Percentiles rank a stretch among this genome's conserved stretches.
Evolutionary conservation across 306 rosid genomes (phyloP).

Genomic region (Gastrolobium villosum): DNA sequence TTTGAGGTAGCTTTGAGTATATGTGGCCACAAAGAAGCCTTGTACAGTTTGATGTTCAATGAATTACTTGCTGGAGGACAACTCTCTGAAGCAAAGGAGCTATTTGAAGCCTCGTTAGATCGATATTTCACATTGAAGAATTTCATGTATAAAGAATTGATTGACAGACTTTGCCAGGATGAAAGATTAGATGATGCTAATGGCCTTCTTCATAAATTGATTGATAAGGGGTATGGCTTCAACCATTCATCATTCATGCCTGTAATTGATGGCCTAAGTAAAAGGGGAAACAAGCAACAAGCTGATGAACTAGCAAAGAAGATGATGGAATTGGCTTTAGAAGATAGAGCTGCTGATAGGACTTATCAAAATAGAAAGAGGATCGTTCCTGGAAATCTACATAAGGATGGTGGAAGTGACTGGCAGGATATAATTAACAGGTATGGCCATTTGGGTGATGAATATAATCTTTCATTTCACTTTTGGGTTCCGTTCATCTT

Average conservation of each 20-base stretch:
- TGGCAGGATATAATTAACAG: conserved; percentile 88
- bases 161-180: conserved; percentile 76
- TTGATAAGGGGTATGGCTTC: conserved; percentile 69
- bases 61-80: conserved; percentile 76
- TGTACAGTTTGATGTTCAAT: conserved; percentile 87
- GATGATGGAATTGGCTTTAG: conserved; percentile 85
- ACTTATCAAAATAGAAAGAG: conserved; percentile 49
- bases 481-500: conserved; percentile 34
- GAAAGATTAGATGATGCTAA: conserved; percentile 80
- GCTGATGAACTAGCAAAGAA: conserved; percentile 79
- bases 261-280: conserved; percentile 83
- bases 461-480: conserved; percentile 8
- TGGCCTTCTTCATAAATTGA: conserved; percentile 67
- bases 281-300: conserved; percentile 75
- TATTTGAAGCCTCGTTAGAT: conserved; percentile 79
- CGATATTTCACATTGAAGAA: conserved; percentile 64
- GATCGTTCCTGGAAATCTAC: conserved; percentile 50
- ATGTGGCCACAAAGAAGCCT: conserved; percentile 82
- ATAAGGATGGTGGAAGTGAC: conserved; percentile 55
- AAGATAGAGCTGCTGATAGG: conserved; percentile 57
- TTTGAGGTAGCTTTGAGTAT: conserved; percentile 70
- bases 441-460: conserved; percentile 54
- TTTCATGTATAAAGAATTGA: conserved; percentile 77
- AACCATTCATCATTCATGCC: conserved; percentile 85
- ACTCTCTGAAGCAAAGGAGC: conserved; percentile 69